Evolutionary conservation across 768 basidiomycete species (phyloP).

Genomic region (Neoboletus subvelutipes): DNA sequence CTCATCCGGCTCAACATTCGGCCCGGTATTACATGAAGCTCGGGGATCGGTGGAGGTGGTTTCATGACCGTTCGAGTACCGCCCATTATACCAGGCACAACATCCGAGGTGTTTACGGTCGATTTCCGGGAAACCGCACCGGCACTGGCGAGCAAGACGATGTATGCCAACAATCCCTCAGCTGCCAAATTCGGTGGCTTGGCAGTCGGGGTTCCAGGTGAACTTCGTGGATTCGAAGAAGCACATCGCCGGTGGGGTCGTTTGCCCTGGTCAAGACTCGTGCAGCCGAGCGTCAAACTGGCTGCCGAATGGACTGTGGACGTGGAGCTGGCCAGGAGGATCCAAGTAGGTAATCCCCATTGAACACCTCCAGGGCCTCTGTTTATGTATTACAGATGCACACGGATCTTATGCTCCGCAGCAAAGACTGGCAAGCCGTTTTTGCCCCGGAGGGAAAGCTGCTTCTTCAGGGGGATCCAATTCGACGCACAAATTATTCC

Average conservation of each 20-base stretch:
- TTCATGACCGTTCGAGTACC: slow-evolving; percentile 84
- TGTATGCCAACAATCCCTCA: slow-evolving; percentile 63
- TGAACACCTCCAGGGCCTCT: neutral
- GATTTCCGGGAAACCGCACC: slow-evolving; percentile 93
- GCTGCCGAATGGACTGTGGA: slow-evolving; percentile 82
- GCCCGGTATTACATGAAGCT: slow-evolving; percentile 38
- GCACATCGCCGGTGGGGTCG: slow-evolving; percentile 82
- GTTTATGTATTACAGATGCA: slow-evolving; percentile 36
- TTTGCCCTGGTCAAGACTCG: slow-evolving; percentile 73
- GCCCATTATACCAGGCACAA: slow-evolving; percentile 38
- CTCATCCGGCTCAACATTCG: slow-evolving; percentile 2
- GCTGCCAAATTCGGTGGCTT: slow-evolving; percentile 73
- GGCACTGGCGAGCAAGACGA: slow-evolving; percentile 63
- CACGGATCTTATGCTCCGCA: slow-evolving; percentile 55
- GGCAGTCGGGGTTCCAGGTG: slow-evolving; percentile 88
- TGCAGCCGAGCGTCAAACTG: slow-evolving; percentile 71
- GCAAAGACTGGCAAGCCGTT: slow-evolving; percentile 76
- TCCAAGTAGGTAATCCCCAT: slow-evolving; percentile 50
- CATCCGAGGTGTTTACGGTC: slow-evolving; percentile 66
- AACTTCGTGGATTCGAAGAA: slow-evolving; percentile 82
- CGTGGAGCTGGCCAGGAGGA: slow-evolving; percentile 68
- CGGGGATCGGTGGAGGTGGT: slow-evolving; percentile 86
- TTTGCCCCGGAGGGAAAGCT: slow-evolving; percentile 79
- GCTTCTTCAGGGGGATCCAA: slow-evolving; percentile 70
- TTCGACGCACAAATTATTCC: slow-evolving; percentile 73